Conservation (phyloP, 805 yeast species). For the Teunomyces aglyptinius region DNA sequence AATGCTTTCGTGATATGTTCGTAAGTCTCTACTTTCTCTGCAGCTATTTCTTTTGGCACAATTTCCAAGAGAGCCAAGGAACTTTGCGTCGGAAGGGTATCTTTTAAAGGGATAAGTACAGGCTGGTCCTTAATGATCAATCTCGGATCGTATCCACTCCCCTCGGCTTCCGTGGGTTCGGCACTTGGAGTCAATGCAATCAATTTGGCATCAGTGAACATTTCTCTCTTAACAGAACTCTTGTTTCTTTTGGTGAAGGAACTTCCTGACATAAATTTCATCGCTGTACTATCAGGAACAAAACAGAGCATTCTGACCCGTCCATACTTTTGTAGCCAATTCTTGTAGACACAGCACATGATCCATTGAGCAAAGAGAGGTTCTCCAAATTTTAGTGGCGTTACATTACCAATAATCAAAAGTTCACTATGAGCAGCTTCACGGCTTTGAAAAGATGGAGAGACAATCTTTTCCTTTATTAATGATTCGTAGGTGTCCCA, state of each 20-base stretch:
- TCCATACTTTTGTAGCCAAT: slow-evolving; percentile 73
- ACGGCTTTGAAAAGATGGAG: slow-evolving; percentile 24
- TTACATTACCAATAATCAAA: slow-evolving; percentile 57
- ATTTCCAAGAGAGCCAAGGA: slow-evolving; percentile 60
- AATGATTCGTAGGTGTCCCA: slow-evolving; percentile 62
- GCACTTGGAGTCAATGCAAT: slow-evolving; percentile 44
- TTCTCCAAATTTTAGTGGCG: slow-evolving; percentile 54
- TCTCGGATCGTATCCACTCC: slow-evolving; percentile 36
- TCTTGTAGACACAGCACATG: slow-evolving; percentile 60
- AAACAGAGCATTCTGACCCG: slow-evolving; percentile 73
- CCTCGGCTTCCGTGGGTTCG: slow-evolving; percentile 24
- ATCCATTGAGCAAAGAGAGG: slow-evolving; percentile 74
- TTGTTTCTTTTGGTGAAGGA: slow-evolving; percentile 55
- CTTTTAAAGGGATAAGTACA: slow-evolving; percentile 23
- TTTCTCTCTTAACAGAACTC: slow-evolving; percentile 60
- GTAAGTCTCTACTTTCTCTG: slow-evolving; percentile 52
- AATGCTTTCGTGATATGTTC: slow-evolving; percentile 55
- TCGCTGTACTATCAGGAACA: slow-evolving; percentile 55
- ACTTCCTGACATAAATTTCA: slow-evolving; percentile 58
- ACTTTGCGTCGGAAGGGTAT: slow-evolving; percentile 28
- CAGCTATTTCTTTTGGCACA: slow-evolving; percentile 34
- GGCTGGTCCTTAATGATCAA: slow-evolving; percentile 38
- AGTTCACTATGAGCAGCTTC: slow-evolving; percentile 51
- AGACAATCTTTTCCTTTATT: slow-evolving; percentile 44
- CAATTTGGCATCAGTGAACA: slow-evolving; percentile 57